These are phyloP conservation scores for Camillea tinctor DNA, from an alignment of 2,329 filamentous ascomycete species.

Conservation along the genomic window DNA sequence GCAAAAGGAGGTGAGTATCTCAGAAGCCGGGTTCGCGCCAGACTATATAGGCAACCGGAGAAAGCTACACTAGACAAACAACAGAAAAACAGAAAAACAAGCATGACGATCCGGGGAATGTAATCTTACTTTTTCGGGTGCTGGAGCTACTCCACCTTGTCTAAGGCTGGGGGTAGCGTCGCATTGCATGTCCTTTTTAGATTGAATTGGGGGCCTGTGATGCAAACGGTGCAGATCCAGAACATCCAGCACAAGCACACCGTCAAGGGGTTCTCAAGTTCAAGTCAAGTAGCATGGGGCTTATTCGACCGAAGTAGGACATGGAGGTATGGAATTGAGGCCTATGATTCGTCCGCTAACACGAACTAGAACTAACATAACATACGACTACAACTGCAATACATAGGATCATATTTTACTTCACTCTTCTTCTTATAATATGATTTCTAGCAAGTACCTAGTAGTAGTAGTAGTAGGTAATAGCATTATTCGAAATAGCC, in stretches of 20 bases:
- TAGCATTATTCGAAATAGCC: no score
- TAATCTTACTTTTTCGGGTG: constrained; percentile 16
- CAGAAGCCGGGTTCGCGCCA: background rate
- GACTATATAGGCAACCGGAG: constrained; percentile 8
- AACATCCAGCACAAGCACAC: background rate
- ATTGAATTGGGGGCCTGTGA: background rate
- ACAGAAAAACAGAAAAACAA: constrained; percentile 1
- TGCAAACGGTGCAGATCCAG: background rate
- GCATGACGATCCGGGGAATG: constrained; percentile 21
- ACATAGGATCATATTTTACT: no score
- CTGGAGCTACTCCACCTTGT: background rate
- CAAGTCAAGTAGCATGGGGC: background rate
- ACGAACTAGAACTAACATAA: no score
- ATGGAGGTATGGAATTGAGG: no score
- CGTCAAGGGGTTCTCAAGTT: no score
- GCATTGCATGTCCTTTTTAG: background rate
- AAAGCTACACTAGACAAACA: constrained; percentile 13
- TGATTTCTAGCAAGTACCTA: no score
- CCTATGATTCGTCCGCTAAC: no score
- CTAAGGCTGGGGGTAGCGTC: background rate
- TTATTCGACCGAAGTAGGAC: no score
- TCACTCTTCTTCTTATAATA: no score
- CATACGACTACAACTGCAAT: no score
- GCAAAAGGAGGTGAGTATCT: background rate
- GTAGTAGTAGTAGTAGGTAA: no score